Evolutionary conservation across 2,329 filamentous ascomycete species (phyloP).

Genomic region (Scytalidium sp.): DNA sequence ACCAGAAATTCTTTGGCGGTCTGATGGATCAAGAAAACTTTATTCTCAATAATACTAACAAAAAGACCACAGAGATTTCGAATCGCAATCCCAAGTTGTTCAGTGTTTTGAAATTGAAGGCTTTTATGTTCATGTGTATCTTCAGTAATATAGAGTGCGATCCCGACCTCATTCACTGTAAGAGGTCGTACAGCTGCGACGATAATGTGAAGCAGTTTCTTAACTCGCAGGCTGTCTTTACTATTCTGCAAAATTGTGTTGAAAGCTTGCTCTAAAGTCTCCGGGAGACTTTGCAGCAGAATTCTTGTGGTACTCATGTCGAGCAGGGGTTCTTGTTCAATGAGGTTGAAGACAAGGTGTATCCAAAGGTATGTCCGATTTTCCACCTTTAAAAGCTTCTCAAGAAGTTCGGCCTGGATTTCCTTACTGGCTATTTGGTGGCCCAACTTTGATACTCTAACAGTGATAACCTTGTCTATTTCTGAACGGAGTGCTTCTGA

Average conservation of each 20-base stretch:
- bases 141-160: slow-evolving; percentile 7
- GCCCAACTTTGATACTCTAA: slow-evolving; percentile 2
- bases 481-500: slow-evolving; percentile 8
- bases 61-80: slow-evolving; percentile 11
- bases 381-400: slow-evolving; percentile 3
- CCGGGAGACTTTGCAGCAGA: slow-evolving; percentile 4
- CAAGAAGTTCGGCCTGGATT: background rate
- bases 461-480: slow-evolving; percentile 6
- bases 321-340: background rate
- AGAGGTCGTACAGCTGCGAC: slow-evolving; percentile 8
- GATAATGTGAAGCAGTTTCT: slow-evolving; percentile 7
- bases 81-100: background rate
- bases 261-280: slow-evolving; percentile 5
- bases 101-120: slow-evolving; percentile 4
- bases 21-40: slow-evolving; percentile 34
- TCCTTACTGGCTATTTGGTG: background rate
- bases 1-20: slow-evolving; percentile 35
- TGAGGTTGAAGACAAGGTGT: slow-evolving; percentile 4
- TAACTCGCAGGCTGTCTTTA: slow-evolving; percentile 1
- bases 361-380: slow-evolving; percentile 16
- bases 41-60: slow-evolving; percentile 7
- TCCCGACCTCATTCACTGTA: slow-evolving; percentile 8
- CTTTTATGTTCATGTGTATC: background rate
- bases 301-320: background rate
- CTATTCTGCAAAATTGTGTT: slow-evolving; percentile 5